Evolutionary conservation across 495 filamentous ascomycete species (phyloP).

Genomic region (Letharia lupina): DNA sequence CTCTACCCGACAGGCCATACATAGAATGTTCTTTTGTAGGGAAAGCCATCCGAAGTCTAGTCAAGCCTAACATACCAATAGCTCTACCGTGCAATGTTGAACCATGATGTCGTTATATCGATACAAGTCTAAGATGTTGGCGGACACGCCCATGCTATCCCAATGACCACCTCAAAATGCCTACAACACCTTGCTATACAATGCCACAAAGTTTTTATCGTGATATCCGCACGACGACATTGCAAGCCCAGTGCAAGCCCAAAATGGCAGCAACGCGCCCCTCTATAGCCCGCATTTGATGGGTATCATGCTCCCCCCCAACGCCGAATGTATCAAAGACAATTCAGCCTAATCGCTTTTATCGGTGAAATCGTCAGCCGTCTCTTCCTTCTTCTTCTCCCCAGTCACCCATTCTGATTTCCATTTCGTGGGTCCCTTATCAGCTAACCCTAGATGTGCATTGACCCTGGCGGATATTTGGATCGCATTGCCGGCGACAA

Average conservation of each 20-base stretch:
- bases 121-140: not conserved
- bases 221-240: not conserved
- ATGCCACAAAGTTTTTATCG: not conserved
- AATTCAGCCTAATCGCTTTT: not conserved
- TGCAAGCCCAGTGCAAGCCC: constrained; percentile 19
- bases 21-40: not conserved
- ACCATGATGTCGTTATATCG: not conserved
- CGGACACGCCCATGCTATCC: not conserved
- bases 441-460: constrained; percentile 14
- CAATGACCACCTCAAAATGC: not conserved
- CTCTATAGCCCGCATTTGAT: constrained; percentile 1
- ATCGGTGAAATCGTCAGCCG: not conserved
- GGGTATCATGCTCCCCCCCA: not conserved
- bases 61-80: not conserved
- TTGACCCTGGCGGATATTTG: constrained; percentile 19
- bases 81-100: not conserved
- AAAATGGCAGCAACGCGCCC: not conserved
- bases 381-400: constrained; percentile 11
- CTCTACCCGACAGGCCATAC: not conserved
- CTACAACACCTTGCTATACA: not conserved
- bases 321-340: not conserved
- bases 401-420: constrained; percentile 14
- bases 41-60: too few species aligned
- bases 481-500: constrained; percentile 19
- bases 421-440: constrained; percentile 13